Evolutionary conservation across 108 stramenopile species (phyloP).

Genomic region (Cyclostephanos tholiformis): DNA sequence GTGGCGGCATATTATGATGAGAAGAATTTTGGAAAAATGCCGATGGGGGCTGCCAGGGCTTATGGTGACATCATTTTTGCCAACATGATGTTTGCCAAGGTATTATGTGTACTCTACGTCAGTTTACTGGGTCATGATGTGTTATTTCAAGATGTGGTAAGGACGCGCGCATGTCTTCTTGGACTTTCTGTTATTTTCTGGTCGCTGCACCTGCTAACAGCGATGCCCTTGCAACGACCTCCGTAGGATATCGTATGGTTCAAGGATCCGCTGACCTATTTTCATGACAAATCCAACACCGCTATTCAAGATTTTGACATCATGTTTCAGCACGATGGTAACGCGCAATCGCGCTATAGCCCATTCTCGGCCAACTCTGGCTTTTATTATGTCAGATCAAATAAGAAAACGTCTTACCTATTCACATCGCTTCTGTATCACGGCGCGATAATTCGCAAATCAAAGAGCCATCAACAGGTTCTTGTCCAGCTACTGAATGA

Average conservation of each 20-base stretch:
- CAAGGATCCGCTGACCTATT: slow-evolving; percentile 45
- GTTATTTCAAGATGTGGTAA: slow-evolving; percentile 61
- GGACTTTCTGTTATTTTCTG: not conserved
- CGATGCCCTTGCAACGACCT: not conserved
- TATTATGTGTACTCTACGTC: slow-evolving; percentile 51
- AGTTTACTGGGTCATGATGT: slow-evolving; percentile 54
- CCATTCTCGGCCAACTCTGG: slow-evolving; percentile 64
- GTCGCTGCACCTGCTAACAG: not conserved
- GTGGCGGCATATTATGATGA: slow-evolving; percentile 41
- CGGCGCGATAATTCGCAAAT: slow-evolving; percentile 35
- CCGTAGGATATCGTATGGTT: slow-evolving; percentile 35
- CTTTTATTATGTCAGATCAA: slow-evolving; percentile 61
- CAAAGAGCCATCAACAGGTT: slow-evolving; percentile 52
- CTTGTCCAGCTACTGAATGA: slow-evolving; percentile 44
- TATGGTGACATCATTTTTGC: slow-evolving; percentile 61
- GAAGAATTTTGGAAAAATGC: slow-evolving; percentile 42
- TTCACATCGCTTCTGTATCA: slow-evolving; percentile 51
- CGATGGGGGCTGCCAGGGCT: slow-evolving; percentile 39
- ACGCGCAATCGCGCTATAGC: slow-evolving; percentile 41
- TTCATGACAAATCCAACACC: slow-evolving; percentile 43
- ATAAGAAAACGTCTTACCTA: slow-evolving; percentile 53
- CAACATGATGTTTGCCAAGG: slow-evolving; percentile 68
- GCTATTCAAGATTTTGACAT: slow-evolving; percentile 50
- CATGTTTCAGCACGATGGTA: slow-evolving; percentile 68
- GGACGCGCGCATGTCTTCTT: not conserved